Evolutionary conservation across 139 green algal genomes (phyloP).

Genomic region (Chlamydomonas sp.): DNA sequence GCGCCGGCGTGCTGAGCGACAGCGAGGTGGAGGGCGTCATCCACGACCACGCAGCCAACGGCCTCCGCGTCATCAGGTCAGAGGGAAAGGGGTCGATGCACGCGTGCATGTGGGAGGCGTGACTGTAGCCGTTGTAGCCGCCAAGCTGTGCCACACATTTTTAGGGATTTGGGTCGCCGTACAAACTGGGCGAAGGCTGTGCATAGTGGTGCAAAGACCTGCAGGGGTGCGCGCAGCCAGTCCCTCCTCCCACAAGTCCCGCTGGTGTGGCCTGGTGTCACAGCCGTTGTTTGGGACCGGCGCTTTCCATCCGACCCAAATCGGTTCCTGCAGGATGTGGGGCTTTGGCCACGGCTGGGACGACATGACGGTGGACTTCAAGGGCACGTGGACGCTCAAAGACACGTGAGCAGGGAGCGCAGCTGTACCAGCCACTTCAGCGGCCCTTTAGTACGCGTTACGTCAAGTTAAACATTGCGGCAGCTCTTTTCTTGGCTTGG

Average conservation of each 20-base stretch:
- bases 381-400: not conserved
- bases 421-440: too few species aligned
- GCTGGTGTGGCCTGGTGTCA: too few species aligned
- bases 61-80: not conserved
- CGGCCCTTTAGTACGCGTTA: too few species aligned
- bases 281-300: too few species aligned
- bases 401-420: not conserved
- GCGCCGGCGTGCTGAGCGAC: not conserved
- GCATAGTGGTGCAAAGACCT: not conserved
- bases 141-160: not conserved
- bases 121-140: not conserved
- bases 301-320: not conserved
- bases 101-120: too few species aligned
- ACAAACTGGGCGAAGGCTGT: not conserved
- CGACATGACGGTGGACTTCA: not conserved
- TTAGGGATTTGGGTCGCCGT: not conserved
- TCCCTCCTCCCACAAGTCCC: too few species aligned
- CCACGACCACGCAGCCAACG: not conserved
- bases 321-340: not conserved
- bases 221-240: not conserved
- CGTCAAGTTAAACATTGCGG: not conserved
- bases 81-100: not conserved
- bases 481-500: not conserved
- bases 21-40: not conserved
- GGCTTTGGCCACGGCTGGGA: constrained; percentile 16